These are phyloP conservation scores for Fagopyrum homotropicum DNA, from an alignment of 148 eudicot genomes.

Conservation along the genomic window DNA sequence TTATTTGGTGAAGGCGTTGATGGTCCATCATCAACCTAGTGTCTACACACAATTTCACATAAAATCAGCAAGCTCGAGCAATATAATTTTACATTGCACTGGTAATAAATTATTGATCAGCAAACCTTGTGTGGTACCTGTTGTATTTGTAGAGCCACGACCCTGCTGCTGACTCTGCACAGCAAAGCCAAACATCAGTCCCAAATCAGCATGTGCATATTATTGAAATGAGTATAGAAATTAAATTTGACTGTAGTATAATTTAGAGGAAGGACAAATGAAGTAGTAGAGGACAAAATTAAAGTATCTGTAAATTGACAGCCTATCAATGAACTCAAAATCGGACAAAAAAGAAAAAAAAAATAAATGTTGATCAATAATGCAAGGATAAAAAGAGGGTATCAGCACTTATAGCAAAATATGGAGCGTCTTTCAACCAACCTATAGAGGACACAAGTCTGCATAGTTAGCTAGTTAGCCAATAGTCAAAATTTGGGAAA, in stretches of 20 bases:
- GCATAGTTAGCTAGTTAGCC: too few species aligned
- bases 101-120: background rate
- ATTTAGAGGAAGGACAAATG: slow-evolving; percentile 8
- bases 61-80: slow-evolving; percentile 6
- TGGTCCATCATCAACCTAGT: slow-evolving; percentile 26
- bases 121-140: slow-evolving; percentile 23
- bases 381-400: slow-evolving; percentile 11
- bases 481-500: too few species aligned
- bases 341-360: slow-evolving; percentile 15
- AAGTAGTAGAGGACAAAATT: slow-evolving; percentile 31
- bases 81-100: background rate
- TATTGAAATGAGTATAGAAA: slow-evolving; percentile 17
- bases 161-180: slow-evolving; percentile 28
- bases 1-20: slow-evolving; percentile 45
- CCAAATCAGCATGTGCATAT: slow-evolving; percentile 15
- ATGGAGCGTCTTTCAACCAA: too few species aligned
- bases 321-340: slow-evolving; percentile 19
- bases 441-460: too few species aligned
- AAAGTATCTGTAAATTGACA: slow-evolving; percentile 33
- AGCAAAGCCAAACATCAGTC: slow-evolving; percentile 18
- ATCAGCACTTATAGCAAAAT: too few species aligned
- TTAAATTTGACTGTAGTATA: slow-evolving; percentile 10
- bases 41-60: slow-evolving; percentile 27
- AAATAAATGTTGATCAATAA: slow-evolving; percentile 13
- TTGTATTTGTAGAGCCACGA: slow-evolving; percentile 16